phyloP scores from a whole-genome alignment of 2,329 filamentous ascomycete species.

The Colletotrichum kahawae region DNA sequence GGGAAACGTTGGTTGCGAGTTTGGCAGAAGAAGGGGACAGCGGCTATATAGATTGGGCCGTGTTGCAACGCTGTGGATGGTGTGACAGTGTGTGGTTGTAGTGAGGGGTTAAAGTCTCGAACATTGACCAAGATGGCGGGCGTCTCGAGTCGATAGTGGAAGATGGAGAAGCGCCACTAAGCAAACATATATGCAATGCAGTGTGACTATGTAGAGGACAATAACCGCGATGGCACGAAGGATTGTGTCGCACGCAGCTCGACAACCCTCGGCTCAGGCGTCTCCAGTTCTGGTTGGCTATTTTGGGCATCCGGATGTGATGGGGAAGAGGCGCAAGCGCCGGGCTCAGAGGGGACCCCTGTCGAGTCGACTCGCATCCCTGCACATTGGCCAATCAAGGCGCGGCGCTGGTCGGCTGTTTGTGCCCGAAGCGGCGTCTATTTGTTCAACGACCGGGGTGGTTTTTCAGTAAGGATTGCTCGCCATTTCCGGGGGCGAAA shows the following conservation, averaged over 20 bases:
- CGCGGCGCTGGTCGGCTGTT: conserved; percentile 20
- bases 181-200: conserved; percentile 23
- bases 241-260: conserved; percentile 15
- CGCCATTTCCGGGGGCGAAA: neutral
- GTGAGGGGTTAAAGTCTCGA: neutral
- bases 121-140: neutral
- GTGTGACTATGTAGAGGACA: conserved; percentile 21
- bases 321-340: conserved; percentile 42
- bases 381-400: conserved; percentile 28
- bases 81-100: neutral
- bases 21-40: neutral
- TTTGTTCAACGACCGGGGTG: conserved; percentile 2
- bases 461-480: neutral
- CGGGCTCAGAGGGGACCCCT: conserved; percentile 27
- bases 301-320: conserved; percentile 35
- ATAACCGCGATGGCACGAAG: conserved; percentile 24
- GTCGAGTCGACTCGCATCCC: conserved; percentile 13
- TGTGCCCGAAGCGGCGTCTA: conserved; percentile 21
- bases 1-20: neutral
- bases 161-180: conserved; percentile 11
- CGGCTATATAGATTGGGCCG: conserved; percentile 21
- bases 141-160: neutral
- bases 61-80: neutral
- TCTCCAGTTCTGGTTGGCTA: conserved; percentile 38
- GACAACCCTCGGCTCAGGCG: conserved; percentile 27